These are phyloP conservation scores for Paramecium sexaurelia DNA, from an alignment of 73 alveolate genomes.

Conservation along the genomic window DNA sequence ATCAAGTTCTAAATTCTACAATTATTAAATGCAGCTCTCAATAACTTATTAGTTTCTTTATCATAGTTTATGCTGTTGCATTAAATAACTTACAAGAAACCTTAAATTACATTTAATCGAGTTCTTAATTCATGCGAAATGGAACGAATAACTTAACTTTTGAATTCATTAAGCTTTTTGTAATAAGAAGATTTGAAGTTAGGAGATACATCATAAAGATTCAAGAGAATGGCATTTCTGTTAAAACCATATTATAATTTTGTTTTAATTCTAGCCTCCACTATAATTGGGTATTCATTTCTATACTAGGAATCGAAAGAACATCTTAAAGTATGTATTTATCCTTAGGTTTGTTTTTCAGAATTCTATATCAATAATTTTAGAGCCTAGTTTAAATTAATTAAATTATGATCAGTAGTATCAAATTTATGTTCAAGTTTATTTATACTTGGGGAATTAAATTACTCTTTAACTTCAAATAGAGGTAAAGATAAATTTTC, in stretches of 20 bases:
- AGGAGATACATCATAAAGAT: not conserved
- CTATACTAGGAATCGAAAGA: not conserved
- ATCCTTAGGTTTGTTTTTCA: not conserved
- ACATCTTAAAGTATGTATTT: not conserved
- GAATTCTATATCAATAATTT: too few species aligned
- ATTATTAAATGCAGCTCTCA: not conserved
- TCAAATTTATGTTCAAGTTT: too few species aligned
- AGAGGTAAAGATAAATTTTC: too few species aligned
- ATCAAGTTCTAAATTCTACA: not conserved
- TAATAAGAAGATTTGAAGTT: not conserved
- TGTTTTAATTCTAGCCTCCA: not conserved
- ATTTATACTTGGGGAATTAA: too few species aligned
- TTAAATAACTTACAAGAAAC: not conserved
- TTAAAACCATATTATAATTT: not conserved
- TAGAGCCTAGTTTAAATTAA: not conserved
- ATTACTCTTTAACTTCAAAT: too few species aligned
- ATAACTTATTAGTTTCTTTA: not conserved
- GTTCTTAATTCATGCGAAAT: slow-evolving; percentile 27
- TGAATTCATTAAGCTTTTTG: not conserved
- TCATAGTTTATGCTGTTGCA: not conserved
- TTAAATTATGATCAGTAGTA: too few species aligned
- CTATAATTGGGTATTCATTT: not conserved
- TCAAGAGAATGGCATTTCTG: not conserved
- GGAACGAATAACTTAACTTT: slow-evolving; percentile 7
- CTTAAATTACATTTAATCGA: slow-evolving; percentile 8